These are phyloP conservation scores for Silene vulgaris DNA, from an alignment of 179 eudicot genomes.

Conservation along the genomic window DNA sequence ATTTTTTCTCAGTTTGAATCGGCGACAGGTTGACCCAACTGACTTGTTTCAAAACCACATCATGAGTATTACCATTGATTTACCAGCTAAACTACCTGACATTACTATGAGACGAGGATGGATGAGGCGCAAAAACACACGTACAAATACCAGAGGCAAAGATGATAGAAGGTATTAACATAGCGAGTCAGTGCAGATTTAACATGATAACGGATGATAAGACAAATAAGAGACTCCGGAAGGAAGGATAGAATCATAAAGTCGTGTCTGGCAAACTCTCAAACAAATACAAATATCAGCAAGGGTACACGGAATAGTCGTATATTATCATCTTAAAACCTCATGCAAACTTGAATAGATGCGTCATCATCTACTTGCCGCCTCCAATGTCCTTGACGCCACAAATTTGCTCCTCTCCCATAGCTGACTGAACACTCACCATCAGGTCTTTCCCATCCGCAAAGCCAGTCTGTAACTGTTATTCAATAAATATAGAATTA, in stretches of 20 bases:
- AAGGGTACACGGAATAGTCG: not conserved
- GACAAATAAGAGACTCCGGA: not conserved
- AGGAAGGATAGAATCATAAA: not conserved
- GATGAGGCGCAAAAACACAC: not conserved
- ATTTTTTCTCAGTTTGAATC: too few relatives aligned
- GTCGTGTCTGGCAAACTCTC: not conserved
- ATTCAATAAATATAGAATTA: not conserved
- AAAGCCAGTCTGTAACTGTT: conserved; percentile 60
- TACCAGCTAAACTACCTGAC: not conserved
- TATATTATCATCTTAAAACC: not conserved
- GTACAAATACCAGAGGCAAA: not conserved
- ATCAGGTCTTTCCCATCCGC: conserved; percentile 64
- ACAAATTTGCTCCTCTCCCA: conserved; percentile 76
- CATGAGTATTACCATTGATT: not conserved
- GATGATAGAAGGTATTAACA: not conserved
- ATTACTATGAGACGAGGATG: not conserved
- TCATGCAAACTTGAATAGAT: not conserved
- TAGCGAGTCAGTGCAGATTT: too few relatives aligned
- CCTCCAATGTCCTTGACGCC: conserved; percentile 60
- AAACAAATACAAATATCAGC: not conserved
- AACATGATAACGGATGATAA: not conserved
- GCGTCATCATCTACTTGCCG: conserved; percentile 6
- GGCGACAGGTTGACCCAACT: too few relatives aligned
- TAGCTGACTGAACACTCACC: conserved; percentile 61
- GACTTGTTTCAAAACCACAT: not conserved